Evolutionary conservation across 1,139 yeast species (phyloP), one percentile per base, ranked within the genome.

Genomic region (Candida smagusa): DNA sequence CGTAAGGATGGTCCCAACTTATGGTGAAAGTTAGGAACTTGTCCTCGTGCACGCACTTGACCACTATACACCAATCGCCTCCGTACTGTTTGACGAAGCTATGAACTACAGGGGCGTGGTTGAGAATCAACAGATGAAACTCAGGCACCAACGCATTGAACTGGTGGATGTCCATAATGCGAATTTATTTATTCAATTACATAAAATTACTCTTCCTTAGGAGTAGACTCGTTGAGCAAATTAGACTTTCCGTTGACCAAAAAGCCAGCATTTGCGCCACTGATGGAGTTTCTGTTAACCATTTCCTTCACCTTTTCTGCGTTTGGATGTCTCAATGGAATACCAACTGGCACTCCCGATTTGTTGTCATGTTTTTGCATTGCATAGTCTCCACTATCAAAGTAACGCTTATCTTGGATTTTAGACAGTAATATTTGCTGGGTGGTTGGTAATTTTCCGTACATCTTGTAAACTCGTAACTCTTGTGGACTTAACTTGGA

Each of bases 321-420:
- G 46, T 70, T 71, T 11, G 77, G 77, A 44, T 71, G 76, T 39
- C 62, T 67, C 59, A 69, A 52, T 12, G 74, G 69, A 1, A 68
- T 53, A 4, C 65, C 64, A n/a, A 59, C 61, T 5, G 58, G 57
- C 9, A 60, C 49, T 7, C 56, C 51, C 1, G 58, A 49, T 36
- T 61, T 61, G 28, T 47, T 43, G 29, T 51, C 51, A 47, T 70
- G 75, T 52, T 89, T 84, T 48, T 87, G 88, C 78, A 92, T 78
- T 21, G 97, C 97, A 59, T 94, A 92, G 63, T 92, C 99, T 16
- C 98, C 98, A 44, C 96, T 86, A 54, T 92, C 99, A 56, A 92
- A 94, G 63, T 84, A 92, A 64, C 89, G 89, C 53, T 96, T 81
- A 52, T 92, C 97, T 59, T 84, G 84, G 49, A 84, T 67, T 59